A percentile compares a stretch with the other conserved stretches of the same genome.
Evolutionary conservation across 208 protist species (phyloP).

Genomic region (Angomonas deanei): DNA sequence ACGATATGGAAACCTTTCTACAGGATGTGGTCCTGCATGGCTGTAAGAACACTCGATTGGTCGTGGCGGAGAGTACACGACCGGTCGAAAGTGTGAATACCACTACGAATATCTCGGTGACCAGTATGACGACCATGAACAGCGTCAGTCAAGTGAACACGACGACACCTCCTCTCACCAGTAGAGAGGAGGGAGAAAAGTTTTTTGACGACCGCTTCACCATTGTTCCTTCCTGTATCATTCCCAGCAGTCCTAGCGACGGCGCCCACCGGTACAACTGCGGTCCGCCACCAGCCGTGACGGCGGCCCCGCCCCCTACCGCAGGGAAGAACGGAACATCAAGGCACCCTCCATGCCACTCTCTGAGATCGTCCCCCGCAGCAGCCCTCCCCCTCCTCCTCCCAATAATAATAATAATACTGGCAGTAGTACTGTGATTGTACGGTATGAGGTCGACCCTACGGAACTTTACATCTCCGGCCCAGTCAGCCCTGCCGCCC

Average conservation of each 20-base stretch:
- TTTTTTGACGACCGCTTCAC: too few species aligned
- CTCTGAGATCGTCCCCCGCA: neutral
- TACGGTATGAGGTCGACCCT: constrained; percentile 58
- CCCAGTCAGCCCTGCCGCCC: constrained; percentile 23
- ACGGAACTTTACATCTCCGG: constrained; percentile 43
- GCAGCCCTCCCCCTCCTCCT: neutral
- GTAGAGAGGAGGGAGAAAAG: too few species aligned
- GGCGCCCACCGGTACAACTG: neutral
- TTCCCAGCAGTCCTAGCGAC: neutral
- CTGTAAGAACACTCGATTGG: too few species aligned
- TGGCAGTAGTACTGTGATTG: constrained; percentile 16
- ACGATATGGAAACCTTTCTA: too few species aligned
- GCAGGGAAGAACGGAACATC: neutral
- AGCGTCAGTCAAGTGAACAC: neutral
- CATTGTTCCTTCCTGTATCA: too few species aligned
- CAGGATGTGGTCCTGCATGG: too few species aligned
- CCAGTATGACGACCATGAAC: neutral
- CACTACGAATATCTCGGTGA: too few species aligned
- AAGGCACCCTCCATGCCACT: neutral
- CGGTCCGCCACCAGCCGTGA: neutral
- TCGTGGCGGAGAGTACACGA: too few species aligned
- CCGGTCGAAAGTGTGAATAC: too few species aligned
- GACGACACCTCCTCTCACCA: too few species aligned
- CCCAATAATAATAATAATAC: neutral
- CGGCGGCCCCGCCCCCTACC: neutral